Evolutionary conservation across 164 flowering plant species (phyloP).

Genomic region (Berberis thunbergii): DNA sequence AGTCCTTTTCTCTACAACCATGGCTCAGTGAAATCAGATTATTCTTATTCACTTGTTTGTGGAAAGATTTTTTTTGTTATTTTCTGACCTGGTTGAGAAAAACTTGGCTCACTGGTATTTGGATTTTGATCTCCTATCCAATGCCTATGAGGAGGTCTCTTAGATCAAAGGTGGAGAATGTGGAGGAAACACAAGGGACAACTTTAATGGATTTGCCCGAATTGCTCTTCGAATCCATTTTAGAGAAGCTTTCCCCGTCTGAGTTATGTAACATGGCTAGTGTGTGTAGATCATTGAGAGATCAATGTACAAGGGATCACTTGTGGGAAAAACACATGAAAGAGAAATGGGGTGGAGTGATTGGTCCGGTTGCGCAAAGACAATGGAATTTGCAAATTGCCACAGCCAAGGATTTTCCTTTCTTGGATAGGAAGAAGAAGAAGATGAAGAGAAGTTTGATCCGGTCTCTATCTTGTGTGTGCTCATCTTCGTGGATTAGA

Average conservation of each 20-base stretch:
- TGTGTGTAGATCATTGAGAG: constrained; percentile 70
- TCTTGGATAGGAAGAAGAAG: neutral
- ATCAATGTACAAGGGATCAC: constrained; percentile 62
- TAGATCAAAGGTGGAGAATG: constrained; percentile 21
- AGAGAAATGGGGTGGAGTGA: constrained; percentile 66
- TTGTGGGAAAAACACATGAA: constrained; percentile 83
- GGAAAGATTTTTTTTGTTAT: constrained; percentile 30
- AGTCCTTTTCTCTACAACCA: constrained; percentile 44
- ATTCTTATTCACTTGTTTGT: constrained; percentile 28
- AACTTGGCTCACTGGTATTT: constrained; percentile 6
- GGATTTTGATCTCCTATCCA: constrained; percentile 9
- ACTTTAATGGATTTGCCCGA: constrained; percentile 83
- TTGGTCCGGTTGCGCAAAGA: constrained; percentile 58
- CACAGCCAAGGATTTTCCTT: constrained; percentile 21
- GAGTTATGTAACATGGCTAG: constrained; percentile 64
- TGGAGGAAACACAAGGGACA: constrained; percentile 25
- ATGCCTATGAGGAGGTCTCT: constrained; percentile 29
- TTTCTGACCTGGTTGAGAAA: constrained; percentile 14
- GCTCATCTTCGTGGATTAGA: constrained; percentile 46
- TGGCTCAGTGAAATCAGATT: constrained; percentile 48
- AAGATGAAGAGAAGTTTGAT: constrained; percentile 27
- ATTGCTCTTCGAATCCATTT: constrained; percentile 67
- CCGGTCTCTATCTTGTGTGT: constrained; percentile 27
- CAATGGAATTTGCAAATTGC: constrained; percentile 68
- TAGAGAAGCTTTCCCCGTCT: constrained; percentile 61